Conservation (phyloP, 345 rosid genomes). For the Orychophragmus violaceus region DNA sequence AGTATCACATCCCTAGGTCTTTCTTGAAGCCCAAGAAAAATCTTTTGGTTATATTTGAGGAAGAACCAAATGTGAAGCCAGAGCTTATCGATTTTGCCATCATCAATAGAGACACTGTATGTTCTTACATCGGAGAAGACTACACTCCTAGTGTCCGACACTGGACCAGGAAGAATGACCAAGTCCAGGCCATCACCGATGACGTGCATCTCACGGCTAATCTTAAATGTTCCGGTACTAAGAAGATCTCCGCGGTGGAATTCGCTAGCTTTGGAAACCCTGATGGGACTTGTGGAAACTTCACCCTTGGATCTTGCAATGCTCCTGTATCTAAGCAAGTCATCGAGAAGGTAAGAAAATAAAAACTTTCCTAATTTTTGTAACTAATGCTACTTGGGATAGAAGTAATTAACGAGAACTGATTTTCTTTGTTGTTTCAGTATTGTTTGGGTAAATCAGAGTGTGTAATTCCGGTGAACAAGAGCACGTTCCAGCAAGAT, state of each 20-base stretch:
- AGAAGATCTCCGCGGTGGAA: conserved; percentile 51
- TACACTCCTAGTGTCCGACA: conserved; percentile 54
- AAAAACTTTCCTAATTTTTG: too few relatives aligned
- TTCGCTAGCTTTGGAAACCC: conserved; percentile 88
- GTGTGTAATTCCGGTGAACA: conserved; percentile 54
- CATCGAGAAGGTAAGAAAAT: conserved; percentile 49
- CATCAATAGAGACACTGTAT: conserved; percentile 66
- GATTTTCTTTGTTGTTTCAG: conserved; percentile 23
- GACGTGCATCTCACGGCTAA: conserved; percentile 40
- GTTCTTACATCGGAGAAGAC: conserved; percentile 51
- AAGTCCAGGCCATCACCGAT: conserved; percentile 30
- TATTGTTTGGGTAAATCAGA: conserved; percentile 56
- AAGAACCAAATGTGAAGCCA: conserved; percentile 50
- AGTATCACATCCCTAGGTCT: conserved; percentile 84
- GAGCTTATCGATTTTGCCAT: conserved; percentile 41
- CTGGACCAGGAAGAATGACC: conserved; percentile 41
- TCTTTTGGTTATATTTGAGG: conserved; percentile 65
- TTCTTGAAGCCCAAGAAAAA: conserved; percentile 59
- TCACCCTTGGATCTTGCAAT: conserved; percentile 45
- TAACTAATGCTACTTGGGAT: neutral
- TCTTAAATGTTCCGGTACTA: conserved; percentile 43
- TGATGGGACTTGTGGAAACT: conserved; percentile 60
- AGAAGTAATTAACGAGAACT: neutral
- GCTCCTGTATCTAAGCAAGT: conserved; percentile 44
- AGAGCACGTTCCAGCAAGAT: conserved; percentile 27